Percentiles rank a stretch among this genome's conserved stretches.
These are phyloP conservation scores for Mikania micrantha DNA, from an alignment of 129 eudicot species.

Conservation along the genomic window DNA sequence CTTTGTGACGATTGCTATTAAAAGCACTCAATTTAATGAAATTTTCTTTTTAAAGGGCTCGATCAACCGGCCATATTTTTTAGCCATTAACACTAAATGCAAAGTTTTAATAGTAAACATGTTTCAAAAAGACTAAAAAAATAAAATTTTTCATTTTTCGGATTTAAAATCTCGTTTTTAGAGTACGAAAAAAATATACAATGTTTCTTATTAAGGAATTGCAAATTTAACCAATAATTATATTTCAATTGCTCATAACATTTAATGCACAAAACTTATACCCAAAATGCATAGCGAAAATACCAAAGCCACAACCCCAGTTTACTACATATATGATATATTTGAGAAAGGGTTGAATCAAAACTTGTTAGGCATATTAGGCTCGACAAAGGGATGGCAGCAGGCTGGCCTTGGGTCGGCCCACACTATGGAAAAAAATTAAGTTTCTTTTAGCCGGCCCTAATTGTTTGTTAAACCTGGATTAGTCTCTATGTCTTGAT, in stretches of 20 bases:
- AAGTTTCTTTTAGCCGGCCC: too few species aligned
- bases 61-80: constrained; percentile 5
- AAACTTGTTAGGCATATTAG: too few species aligned
- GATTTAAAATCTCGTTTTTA: background rate
- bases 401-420: too few species aligned
- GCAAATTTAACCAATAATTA: background rate
- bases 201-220: constrained; percentile 5
- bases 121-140: background rate
- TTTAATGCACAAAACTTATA: constrained; percentile 4
- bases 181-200: background rate
- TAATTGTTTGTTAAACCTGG: too few species aligned
- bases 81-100: background rate
- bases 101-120: background rate
- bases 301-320: constrained; percentile 11
- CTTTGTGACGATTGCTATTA: background rate
- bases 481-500: too few species aligned
- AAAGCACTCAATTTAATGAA: background rate
- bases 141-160: background rate
- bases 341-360: too few species aligned
- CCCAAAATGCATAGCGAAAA: background rate
- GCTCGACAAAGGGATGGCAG: too few species aligned
- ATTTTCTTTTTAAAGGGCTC: background rate
- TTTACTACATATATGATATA: background rate
- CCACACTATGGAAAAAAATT: too few species aligned
- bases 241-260: too few species aligned